Evolutionary conservation across 169 alveolate species (phyloP).

Genomic region (Plasmodium coatneyi): DNA sequence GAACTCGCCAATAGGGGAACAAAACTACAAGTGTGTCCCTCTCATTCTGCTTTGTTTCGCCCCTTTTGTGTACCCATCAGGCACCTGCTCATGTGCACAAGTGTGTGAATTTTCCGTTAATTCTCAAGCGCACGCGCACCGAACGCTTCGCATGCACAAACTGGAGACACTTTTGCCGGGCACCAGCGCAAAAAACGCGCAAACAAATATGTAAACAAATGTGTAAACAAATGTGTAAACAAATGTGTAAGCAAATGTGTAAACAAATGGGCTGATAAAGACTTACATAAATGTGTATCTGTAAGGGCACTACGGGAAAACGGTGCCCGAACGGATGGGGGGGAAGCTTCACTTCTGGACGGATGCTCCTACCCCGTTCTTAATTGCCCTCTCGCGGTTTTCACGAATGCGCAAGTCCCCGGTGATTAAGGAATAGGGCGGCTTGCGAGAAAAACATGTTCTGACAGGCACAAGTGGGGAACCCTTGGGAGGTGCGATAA

Average conservation of each 20-base stretch:
- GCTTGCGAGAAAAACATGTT: neutral
- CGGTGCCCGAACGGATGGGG: neutral
- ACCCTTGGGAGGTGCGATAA: neutral
- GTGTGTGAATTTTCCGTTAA: conserved; percentile 8
- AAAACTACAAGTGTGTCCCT: neutral
- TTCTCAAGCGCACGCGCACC: neutral
- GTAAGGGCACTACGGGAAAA: neutral
- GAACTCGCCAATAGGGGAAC: neutral
- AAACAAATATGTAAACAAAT: no score
- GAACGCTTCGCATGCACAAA: neutral
- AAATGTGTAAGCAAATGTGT: neutral
- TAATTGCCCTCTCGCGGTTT: neutral
- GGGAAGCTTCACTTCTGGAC: neutral
- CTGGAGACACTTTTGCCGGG: neutral
- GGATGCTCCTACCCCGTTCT: neutral
- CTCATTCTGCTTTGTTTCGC: neutral
- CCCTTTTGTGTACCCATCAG: neutral
- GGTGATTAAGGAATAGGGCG: neutral
- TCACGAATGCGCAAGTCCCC: neutral
- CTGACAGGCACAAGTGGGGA: neutral
- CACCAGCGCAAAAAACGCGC: neutral
- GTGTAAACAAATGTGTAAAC: no score
- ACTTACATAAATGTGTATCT: neutral
- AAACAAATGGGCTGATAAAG: neutral
- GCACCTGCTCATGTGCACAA: neutral